Evolutionary conservation across 495 filamentous ascomycete species (phyloP).

Genomic region (Symbiotaphrina buchneri): DNA sequence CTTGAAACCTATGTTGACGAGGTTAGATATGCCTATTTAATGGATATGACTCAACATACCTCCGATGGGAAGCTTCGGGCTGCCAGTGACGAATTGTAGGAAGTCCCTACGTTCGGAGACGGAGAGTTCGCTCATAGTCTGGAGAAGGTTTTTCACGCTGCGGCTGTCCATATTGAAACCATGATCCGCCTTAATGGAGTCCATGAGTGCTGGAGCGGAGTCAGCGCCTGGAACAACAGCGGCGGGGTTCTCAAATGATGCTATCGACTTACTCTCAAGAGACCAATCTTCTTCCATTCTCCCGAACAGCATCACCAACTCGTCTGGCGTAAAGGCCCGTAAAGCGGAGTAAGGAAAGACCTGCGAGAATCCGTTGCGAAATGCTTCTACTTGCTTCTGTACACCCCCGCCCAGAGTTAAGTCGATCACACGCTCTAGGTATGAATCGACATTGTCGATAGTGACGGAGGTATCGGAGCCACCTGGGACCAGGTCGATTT

Average conservation of each 20-base stretch:
- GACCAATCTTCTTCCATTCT: constrained; percentile 93
- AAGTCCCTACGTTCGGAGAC: constrained; percentile 70
- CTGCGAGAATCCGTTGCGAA: constrained; percentile 77
- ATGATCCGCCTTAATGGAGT: constrained; percentile 98
- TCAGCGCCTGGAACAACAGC: constrained; percentile 7
- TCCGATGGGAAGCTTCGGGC: constrained; percentile 94
- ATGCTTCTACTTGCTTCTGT: constrained; percentile 72
- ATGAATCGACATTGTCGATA: constrained; percentile 72
- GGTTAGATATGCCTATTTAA: constrained; percentile 6
- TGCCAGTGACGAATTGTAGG: constrained; percentile 94
- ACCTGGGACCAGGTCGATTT: constrained; percentile 59
- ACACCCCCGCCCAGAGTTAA: constrained; percentile 79
- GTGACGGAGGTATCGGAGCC: constrained; percentile 56
- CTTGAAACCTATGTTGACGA: constrained; percentile 55
- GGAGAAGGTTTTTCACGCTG: constrained; percentile 82
- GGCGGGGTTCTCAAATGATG: not conserved
- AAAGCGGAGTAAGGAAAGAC: constrained; percentile 91
- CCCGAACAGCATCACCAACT: constrained; percentile 93
- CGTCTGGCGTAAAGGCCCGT: constrained; percentile 84
- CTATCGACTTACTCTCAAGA: constrained; percentile 57
- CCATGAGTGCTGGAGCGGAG: constrained; percentile 51
- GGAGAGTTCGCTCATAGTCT: constrained; percentile 80
- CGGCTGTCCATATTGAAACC: constrained; percentile 98
- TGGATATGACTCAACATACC: constrained; percentile 30
- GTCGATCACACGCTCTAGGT: constrained; percentile 78